Evolutionary conservation across 805 yeast species (phyloP).

Genomic region (Metschnikowia corniflorae): DNA sequence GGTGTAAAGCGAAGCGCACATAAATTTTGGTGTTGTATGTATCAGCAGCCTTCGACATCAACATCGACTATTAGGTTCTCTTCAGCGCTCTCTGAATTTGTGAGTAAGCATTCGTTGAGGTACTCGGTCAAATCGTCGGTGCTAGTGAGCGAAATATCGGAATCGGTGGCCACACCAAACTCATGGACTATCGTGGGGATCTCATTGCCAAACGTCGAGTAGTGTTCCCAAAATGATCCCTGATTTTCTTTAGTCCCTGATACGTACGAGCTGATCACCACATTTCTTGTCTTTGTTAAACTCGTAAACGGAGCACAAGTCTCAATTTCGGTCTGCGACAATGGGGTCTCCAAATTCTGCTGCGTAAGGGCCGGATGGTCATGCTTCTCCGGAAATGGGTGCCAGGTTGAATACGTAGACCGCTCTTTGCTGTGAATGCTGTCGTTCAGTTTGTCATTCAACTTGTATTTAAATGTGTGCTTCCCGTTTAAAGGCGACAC

Average conservation of each 20-base stretch:
- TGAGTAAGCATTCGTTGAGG: constrained; percentile 12
- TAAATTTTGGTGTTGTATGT: too few relatives aligned
- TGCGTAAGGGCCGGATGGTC: background rate
- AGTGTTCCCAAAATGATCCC: constrained; percentile 19
- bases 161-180: constrained; percentile 2
- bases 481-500: constrained; percentile 38
- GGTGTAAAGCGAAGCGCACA: too few relatives aligned
- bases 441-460: constrained; percentile 26
- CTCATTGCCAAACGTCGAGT: constrained; percentile 25
- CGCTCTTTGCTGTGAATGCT: background rate
- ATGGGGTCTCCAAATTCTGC: constrained; percentile 22
- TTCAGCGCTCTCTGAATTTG: constrained; percentile 3
- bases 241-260: constrained; percentile 17
- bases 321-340: constrained; percentile 55
- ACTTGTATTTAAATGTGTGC: constrained; percentile 36
- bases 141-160: constrained; percentile 2
- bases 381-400: constrained; percentile 4
- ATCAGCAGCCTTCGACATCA: too few relatives aligned
- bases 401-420: constrained; percentile 4
- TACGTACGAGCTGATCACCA: constrained; percentile 29
- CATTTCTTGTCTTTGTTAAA: constrained; percentile 28
- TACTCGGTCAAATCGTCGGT: constrained; percentile 8
- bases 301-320: constrained; percentile 43
- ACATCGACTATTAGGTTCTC: too few relatives aligned
- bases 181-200: constrained; percentile 16